These are phyloP conservation scores for Phytophthora cactorum DNA, from an alignment of 352 stramenopile genomes.

Conservation along the genomic window DNA sequence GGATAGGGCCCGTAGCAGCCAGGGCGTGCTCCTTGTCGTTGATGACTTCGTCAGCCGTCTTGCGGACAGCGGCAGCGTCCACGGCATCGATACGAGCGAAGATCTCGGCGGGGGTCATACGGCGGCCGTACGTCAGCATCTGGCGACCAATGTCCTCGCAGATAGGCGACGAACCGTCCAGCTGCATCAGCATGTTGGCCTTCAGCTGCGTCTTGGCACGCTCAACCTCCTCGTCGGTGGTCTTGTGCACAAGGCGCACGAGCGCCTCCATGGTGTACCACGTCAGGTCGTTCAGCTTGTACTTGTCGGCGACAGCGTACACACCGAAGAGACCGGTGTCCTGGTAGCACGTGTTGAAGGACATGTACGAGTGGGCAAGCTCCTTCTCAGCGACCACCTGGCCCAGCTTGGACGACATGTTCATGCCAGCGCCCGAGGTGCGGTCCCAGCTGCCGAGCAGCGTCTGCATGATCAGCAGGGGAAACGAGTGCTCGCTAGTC, in stretches of 20 bases:
- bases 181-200: conserved; percentile 99
- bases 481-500: conserved; percentile 98
- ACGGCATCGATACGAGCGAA: conserved; percentile 99
- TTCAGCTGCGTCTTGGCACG: conserved; percentile 99
- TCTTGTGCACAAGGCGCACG: conserved; percentile 96
- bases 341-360: conserved; percentile 99
- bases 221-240: conserved; percentile 97
- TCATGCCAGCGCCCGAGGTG: conserved; percentile 93
- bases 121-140: conserved; percentile 96
- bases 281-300: conserved; percentile 96
- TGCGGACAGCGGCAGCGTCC: conserved; percentile 93
- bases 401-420: conserved; percentile 96
- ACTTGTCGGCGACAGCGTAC: conserved; percentile 95
- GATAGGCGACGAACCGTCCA: conserved; percentile 98
- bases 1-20: conserved; percentile 96
- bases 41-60: conserved; percentile 90
- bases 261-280: conserved; percentile 96
- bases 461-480: conserved; percentile 98
- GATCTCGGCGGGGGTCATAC: conserved; percentile 98
- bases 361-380: conserved; percentile 97
- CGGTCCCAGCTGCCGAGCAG: conserved; percentile 93
- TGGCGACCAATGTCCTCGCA: conserved; percentile 99
- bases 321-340: conserved; percentile 99
- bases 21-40: conserved; percentile 99
- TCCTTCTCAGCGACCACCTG: conserved; percentile 96